phyloP scores from a whole-genome alignment of 495 filamentous ascomycete genomes.

The Penicillium canescens region DNA sequence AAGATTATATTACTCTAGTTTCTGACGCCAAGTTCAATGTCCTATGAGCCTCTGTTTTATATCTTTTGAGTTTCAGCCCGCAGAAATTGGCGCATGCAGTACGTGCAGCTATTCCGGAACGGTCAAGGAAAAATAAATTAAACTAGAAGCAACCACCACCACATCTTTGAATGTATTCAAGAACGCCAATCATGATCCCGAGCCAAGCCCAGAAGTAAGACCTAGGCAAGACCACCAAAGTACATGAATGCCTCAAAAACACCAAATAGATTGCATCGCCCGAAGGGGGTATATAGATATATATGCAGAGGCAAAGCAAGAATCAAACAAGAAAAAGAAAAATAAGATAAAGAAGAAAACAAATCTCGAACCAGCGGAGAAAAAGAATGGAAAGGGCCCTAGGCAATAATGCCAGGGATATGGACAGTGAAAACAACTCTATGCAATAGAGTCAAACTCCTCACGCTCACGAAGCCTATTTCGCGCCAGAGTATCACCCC shows the following conservation, averaged over 20 bases:
- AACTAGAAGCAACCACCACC: slow-evolving; percentile 4
- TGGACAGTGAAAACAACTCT: slow-evolving; percentile 17
- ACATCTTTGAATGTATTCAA: slow-evolving; percentile 21
- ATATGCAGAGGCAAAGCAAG: slow-evolving; percentile 28
- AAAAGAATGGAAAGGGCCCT: not conserved
- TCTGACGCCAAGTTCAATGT: too few species aligned
- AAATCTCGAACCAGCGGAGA: slow-evolving; percentile 17
- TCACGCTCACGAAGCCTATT: slow-evolving; percentile 78
- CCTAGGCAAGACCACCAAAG: not conserved
- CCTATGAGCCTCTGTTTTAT: too few species aligned
- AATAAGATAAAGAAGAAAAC: slow-evolving; percentile 18
- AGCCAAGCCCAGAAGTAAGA: not conserved
- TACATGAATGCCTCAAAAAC: slow-evolving; percentile 11
- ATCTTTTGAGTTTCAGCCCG: too few species aligned
- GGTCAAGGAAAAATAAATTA: not conserved
- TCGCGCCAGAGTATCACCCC: slow-evolving; percentile 84
- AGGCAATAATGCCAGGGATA: not conserved
- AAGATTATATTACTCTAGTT: too few species aligned
- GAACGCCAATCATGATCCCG: slow-evolving; percentile 14
- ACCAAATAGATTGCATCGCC: slow-evolving; percentile 30
- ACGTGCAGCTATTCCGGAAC: too few species aligned
- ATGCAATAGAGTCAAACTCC: slow-evolving; percentile 56
- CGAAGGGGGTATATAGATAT: slow-evolving; percentile 28
- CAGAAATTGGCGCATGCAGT: too few species aligned
- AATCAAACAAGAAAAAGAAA: slow-evolving; percentile 14